phyloP scores from a whole-genome alignment of 176 grass and related monocot genomes.

The Rhynchospora breviuscula region DNA sequence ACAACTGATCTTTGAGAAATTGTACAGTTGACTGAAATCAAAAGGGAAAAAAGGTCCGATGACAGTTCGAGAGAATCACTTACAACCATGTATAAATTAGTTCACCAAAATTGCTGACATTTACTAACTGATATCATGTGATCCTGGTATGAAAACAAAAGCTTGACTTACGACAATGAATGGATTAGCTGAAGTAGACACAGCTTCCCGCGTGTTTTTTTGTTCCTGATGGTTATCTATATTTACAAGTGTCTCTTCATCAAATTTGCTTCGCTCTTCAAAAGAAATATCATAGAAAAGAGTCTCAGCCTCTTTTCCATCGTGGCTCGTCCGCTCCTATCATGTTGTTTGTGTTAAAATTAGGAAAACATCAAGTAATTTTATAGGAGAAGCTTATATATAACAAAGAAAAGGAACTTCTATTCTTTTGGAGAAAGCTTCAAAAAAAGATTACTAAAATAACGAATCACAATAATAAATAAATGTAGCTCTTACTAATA shows the following conservation, averaged over 20 bases:
- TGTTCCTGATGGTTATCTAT: neutral
- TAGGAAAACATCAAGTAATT: neutral
- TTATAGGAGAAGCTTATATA: neutral
- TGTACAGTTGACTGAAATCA: neutral
- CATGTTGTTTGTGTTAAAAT: neutral
- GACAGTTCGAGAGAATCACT: neutral
- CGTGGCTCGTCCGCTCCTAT: neutral
- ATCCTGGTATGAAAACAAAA: neutral
- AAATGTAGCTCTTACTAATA: neutral
- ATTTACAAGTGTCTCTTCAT: neutral
- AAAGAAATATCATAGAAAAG: neutral
- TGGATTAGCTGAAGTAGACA: neutral
- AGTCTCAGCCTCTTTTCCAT: neutral
- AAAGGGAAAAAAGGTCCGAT: neutral
- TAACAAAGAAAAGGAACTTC: neutral
- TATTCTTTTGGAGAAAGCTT: neutral
- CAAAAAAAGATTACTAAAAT: too few relatives aligned
- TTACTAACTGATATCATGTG: neutral
- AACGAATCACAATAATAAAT: neutral
- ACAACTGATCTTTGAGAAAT: neutral
- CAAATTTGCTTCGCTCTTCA: neutral
- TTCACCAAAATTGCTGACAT: neutral
- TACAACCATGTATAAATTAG: neutral
- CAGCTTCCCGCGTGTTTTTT: neutral
- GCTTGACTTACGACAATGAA: constrained; percentile 13